Conservation (phyloP, 805 yeast species). For the Grigorovia transvaalensis region DNA sequence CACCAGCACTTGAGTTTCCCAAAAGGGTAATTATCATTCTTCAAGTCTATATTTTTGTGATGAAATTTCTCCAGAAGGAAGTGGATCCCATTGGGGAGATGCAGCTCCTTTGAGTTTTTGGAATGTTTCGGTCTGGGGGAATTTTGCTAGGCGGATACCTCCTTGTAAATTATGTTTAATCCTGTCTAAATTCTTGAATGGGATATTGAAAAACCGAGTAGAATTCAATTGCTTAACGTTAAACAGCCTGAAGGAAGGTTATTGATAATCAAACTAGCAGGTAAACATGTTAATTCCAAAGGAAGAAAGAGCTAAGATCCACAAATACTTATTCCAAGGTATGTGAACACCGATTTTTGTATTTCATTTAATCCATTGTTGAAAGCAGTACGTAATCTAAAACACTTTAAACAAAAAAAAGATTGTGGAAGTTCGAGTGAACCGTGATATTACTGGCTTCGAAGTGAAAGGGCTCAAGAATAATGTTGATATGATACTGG, state of each 20-base stretch:
- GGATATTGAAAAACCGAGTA: background rate
- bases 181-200: background rate
- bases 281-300: slow-evolving; percentile 95
- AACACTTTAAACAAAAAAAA: no score
- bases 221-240: background rate
- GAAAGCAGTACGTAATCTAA: no score
- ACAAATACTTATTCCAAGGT: slow-evolving; percentile 98
- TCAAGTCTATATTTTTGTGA: no score
- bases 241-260: background rate
- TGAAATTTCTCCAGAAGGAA: no score
- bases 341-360: slow-evolving; percentile 33
- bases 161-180: background rate
- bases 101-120: no score
- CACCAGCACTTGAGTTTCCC: background rate
- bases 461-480: no score
- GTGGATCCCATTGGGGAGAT: no score
- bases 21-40: background rate
- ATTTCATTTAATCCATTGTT: no score
- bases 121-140: background rate
- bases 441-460: no score
- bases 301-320: slow-evolving; percentile 99
- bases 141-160: background rate
- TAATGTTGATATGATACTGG: no score
- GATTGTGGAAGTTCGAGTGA: no score
- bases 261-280: slow-evolving; percentile 13